Evolutionary conservation across 768 basidiomycete species (phyloP).

Genomic region (Erythrobasidium yunnanense): DNA sequence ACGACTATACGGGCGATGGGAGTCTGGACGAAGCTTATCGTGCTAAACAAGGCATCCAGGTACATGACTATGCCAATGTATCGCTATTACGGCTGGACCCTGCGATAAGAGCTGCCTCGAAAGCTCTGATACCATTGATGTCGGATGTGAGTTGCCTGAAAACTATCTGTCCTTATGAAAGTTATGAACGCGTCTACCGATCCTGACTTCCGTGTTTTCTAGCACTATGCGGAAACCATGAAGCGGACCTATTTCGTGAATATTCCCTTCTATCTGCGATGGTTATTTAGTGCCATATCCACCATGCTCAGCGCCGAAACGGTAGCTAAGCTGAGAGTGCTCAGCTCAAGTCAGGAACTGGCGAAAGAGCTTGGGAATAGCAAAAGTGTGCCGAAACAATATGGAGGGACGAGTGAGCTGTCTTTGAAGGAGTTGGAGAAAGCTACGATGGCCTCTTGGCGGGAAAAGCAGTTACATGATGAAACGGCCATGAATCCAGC

Average conservation of each 20-base stretch:
- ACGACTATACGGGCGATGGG: not conserved
- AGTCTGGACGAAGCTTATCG: not conserved
- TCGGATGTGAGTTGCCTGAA: not conserved
- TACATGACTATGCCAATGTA: not conserved
- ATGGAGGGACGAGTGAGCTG: not conserved
- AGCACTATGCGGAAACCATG: not conserved
- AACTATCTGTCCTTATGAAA: not conserved
- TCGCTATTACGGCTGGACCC: not conserved
- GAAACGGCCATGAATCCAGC: too few species aligned
- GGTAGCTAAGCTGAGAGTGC: not conserved
- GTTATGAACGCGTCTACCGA: not conserved
- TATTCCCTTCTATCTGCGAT: not conserved
- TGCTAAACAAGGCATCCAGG: not conserved
- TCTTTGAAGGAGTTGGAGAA: not conserved
- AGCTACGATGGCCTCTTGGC: not conserved
- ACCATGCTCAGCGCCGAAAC: not conserved
- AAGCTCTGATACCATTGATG: not conserved
- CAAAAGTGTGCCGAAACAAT: not conserved
- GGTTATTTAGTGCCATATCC: not conserved
- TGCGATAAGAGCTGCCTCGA: not conserved
- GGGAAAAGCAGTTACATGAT: not conserved
- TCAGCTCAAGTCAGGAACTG: not conserved
- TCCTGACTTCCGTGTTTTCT: not conserved
- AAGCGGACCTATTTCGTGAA: not conserved
- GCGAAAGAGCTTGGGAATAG: not conserved